Evolutionary conservation across 1,284 basidiomycete species (phyloP), one percentile per base, ranked within the genome.

Genomic region (Puccinia hordei): DNA sequence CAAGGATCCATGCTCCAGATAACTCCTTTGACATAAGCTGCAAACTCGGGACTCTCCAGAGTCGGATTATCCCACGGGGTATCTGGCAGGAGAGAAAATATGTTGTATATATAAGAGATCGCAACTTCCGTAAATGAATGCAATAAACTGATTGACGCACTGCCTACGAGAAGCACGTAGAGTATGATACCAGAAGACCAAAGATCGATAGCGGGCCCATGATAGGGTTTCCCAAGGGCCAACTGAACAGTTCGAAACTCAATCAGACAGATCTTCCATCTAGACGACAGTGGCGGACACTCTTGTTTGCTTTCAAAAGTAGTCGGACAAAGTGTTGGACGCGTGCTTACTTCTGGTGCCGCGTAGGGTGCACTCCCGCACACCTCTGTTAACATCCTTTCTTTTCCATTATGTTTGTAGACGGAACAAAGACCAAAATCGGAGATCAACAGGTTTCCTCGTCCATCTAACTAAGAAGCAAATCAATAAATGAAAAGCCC

Each of bases 51-150:
- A 82, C 92, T 93, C 27, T 88, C 88, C 0, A 86, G 85, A 0
- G 94, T 94, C 2, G 96, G 95, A 85, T 97, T 93, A 84, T 98
- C 96, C 96, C 96, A 99, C 0, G 96, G 97, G 0, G 96, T 98
- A 85, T 97, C 94, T 97, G 51, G 12, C 22, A 49, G 46, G 22
- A 53, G 49, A 57, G 44, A 19, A 6, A 13, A 46, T 8, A 27
- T 38, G n/a, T 12, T 13, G 19, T 38, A 41, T 41, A 8, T 38
- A 44, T 44, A 13, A 13, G 22, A 2, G n/a, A 44, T 66, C n/a
- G 41, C n/a, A 46, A 24, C 22, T 66, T 17, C 15, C 10, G 46
- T 15, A 46, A 41, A 17, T 24, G 6, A 49, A 59, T 59, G 38
- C 8, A 59, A 57, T 17, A 59, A 27, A 44, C 5, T 13, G 22